Base-by-base conservation (phyloP, 73 alveolate genomes). In the Paramecium caudatum region DNA sequence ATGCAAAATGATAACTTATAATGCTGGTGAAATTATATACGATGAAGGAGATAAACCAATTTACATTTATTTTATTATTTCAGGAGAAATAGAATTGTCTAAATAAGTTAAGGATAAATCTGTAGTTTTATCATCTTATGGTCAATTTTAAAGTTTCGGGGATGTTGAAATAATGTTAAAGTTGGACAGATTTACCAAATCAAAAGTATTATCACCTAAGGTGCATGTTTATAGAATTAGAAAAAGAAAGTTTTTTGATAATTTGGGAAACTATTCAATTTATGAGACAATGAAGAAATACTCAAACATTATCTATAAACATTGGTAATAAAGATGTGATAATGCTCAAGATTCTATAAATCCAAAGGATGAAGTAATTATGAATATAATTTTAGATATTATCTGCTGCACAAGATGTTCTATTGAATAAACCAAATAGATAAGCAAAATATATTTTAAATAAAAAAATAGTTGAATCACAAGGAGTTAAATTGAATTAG, bases 131-230 rank as follows among this genome's bases (percentile, higher is more conserved):
- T 41, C 88, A 21, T 74, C 88, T 8, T 74, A 74, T 74, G 88
- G 88, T 21, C 12, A 74, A 74, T 36, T 9, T 45, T 41, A 74
- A 45, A 30, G 27, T 17, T 74, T 74, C 32, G 88, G 88, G 0
- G 88, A 74, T 21, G 88, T 74, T 8, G 88, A 74, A 41, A 74
- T 74, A 4, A 41, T 74, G 68, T 27, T 37, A 21, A 74, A 74
- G 25, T 39, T 74, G 4, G 17, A 45, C 43, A 19, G 88, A 39
- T 37, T 41, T 16, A 74, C 69, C 1, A 41, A 43, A 15, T 63
- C 88, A 8, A 74, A 43, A 74, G 88, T 74, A 5, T 39, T 74
- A 6, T 21, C 88, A 2, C 88, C 88, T 3, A 36, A 39, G 43
- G 16, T 74, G 32, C 43, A 39, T 16, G 88, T 74, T 0, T 74